These are phyloP conservation scores for Fusarium sacchari DNA, from an alignment of 2,329 filamentous ascomycete genomes.

Conservation along the genomic window DNA sequence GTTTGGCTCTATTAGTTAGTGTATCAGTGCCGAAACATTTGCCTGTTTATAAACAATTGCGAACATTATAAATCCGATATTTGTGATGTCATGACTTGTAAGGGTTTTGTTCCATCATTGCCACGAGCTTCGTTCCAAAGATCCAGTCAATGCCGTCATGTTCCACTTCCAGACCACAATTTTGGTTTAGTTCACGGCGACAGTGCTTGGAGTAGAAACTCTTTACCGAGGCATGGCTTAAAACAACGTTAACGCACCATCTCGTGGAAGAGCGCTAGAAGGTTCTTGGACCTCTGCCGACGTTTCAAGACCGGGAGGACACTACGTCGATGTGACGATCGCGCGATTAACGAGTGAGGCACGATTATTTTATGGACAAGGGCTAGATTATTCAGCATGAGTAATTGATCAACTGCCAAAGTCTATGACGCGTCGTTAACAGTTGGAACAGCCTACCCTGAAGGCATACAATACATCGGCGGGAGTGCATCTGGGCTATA, in stretches of 20 bases:
- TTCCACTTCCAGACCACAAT: slow-evolving; percentile 13
- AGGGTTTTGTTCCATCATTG: neutral
- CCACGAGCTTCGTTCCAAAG: neutral
- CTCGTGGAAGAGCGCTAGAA: neutral
- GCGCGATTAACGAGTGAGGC: neutral
- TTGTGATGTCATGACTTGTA: slow-evolving; percentile 20
- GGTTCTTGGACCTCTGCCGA: neutral
- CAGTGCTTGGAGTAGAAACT: neutral
- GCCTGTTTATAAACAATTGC: neutral
- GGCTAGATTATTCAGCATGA: slow-evolving; percentile 10
- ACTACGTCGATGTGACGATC: neutral
- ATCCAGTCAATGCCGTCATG: slow-evolving; percentile 18
- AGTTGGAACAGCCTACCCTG: neutral
- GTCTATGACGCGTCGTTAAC: slow-evolving; percentile 3
- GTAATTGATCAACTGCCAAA: neutral
- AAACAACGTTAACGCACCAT: neutral
- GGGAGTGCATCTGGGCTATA: too few species aligned
- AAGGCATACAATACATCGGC: too few species aligned
- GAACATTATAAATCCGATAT: neutral
- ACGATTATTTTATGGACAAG: too few species aligned
- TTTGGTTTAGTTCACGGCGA: neutral
- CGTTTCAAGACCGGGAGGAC: neutral
- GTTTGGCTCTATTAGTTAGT: accelerated
- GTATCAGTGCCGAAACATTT: accelerated
- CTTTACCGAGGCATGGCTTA: neutral